A percentile compares a stretch with the other conserved stretches of the same genome.
Conservation (phyloP, 2,329 filamentous ascomycete genomes). For the Aureobasidium melanogenum region DNA sequence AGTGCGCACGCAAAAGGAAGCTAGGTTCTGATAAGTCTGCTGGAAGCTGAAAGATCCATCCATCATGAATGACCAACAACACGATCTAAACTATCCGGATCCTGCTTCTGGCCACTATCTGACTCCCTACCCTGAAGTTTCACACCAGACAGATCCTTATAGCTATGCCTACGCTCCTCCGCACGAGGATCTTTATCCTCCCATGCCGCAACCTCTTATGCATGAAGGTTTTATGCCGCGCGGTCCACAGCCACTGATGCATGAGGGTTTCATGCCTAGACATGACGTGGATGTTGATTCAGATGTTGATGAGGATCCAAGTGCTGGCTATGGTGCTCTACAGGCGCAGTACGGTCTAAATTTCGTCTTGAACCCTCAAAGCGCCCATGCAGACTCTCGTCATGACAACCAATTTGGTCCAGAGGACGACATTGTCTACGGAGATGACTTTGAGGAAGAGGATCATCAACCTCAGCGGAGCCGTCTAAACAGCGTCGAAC, state of each 20-base stretch:
- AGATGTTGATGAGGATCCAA: conserved; percentile 22
- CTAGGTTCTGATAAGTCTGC: conserved; percentile 2
- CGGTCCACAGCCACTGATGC: conserved; percentile 22
- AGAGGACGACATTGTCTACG: conserved; percentile 20
- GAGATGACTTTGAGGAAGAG: conserved; percentile 19
- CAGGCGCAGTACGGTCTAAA: conserved; percentile 17
- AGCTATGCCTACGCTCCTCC: conserved; percentile 1
- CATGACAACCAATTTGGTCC: conserved; percentile 19
- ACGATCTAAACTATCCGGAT: conserved; percentile 8
- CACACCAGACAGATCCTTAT: background rate
- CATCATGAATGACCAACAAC: conserved; percentile 5
- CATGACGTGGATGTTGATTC: conserved; percentile 26
- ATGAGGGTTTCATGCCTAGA: conserved; percentile 32
- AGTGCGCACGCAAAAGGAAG: conserved; percentile 5
- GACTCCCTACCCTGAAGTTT: conserved; percentile 1
- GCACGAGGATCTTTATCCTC: conserved; percentile 9
- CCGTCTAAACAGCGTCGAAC: conserved; percentile 17
- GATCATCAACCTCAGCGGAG: conserved; percentile 13
- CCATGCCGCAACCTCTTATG: conserved; percentile 18
- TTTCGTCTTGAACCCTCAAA: conserved; percentile 11
- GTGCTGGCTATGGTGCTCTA: conserved; percentile 18
- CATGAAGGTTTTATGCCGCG: conserved; percentile 33
- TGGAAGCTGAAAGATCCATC: conserved; percentile 3
- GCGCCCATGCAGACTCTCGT: conserved; percentile 14
- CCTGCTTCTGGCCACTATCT: background rate